Base-by-base conservation (phyloP, 2,329 filamentous ascomycete genomes). In the Rachicladosporium sp. region DNA sequence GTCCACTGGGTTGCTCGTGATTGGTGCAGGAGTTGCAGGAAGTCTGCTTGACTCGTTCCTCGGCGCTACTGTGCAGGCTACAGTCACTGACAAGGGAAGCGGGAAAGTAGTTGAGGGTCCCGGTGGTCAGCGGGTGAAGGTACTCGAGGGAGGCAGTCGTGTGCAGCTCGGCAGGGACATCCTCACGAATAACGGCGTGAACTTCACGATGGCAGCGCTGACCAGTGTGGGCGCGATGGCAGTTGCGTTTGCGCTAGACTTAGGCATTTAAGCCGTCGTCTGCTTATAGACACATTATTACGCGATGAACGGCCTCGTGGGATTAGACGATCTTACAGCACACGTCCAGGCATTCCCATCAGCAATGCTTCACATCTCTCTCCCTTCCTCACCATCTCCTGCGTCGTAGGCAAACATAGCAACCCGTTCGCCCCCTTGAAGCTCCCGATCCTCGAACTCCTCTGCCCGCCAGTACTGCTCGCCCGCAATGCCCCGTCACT, bases 161-260 rank as follows among this genome's bases (percentile, higher is more conserved):
- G 66, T 64, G 63, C 73, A 83, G 61, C 81, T 68, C 49, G 86
- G 77, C 57, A 37, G 69, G 64, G 74, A 94, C 57, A 59, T 93
- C 45, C 67, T 98, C 42, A 87, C 93, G 61, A 98, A 98, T 61
- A 98, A 98, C 60, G 82, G 84, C 40, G 87, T 98, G 51, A 98
- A 98, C 60, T 76, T 95, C 42, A 60, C 89, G 41, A 96, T 95
- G 89, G 88, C 89, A 0, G 70, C 76, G 10, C 69, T 70, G 4
- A 88, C 93, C 74, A 94, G 84, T 56, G 48, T 87, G 11, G 75
- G 80, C 4, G 82, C 79, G 4, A 93, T 96, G 76, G 67, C 64
- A 0, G 61, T 75, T 29, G 77, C 53, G 12, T 47, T 40, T 32
- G 37, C 42, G 36, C 31, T 53, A 19, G 48, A 38, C 7, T 29